Conservation (phyloP, 1,284 basidiomycete genomes). For the Sphaerobolus stellatus region DNA sequence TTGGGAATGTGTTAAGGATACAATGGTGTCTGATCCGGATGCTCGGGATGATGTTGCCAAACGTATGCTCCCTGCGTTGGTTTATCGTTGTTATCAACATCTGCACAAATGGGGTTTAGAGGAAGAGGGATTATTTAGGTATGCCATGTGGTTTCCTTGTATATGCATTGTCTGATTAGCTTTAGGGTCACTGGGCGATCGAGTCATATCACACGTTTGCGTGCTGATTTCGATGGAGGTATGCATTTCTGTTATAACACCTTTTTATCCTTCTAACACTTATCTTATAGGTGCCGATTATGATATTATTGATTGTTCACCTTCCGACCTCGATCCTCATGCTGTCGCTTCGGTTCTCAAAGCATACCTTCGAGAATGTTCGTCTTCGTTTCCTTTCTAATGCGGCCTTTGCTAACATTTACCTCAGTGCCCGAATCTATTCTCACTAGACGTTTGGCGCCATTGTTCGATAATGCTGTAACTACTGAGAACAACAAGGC, state of each 20-base stretch:
- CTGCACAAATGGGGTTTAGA: slow-evolving; percentile 75
- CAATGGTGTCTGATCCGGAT: slow-evolving; percentile 28
- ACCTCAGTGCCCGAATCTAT: slow-evolving; percentile 77
- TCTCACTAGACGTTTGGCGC: slow-evolving; percentile 65
- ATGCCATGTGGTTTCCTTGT: slow-evolving; percentile 24
- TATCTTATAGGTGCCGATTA: slow-evolving; percentile 70
- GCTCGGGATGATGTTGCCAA: slow-evolving; percentile 41
- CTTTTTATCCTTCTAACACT: slow-evolving; percentile 5
- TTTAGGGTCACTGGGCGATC: slow-evolving; percentile 71
- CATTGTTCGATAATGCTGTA: slow-evolving; percentile 76
- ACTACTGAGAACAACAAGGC: slow-evolving; percentile 47
- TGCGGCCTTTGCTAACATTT: background rate
- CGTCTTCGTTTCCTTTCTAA: slow-evolving; percentile 27
- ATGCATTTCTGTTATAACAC: slow-evolving; percentile 26
- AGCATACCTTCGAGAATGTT: slow-evolving; percentile 76
- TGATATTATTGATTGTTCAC: slow-evolving; percentile 70
- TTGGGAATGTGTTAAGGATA: slow-evolving; percentile 57
- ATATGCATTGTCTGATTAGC: slow-evolving; percentile 8
- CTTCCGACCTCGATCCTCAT: slow-evolving; percentile 86
- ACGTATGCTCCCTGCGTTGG: slow-evolving; percentile 66
- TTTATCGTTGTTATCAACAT: slow-evolving; percentile 78
- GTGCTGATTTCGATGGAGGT: slow-evolving; percentile 84
- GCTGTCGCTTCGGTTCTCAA: slow-evolving; percentile 87
- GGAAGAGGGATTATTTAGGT: slow-evolving; percentile 85
- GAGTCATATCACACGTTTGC: slow-evolving; percentile 70